Base-by-base conservation (phyloP, 805 yeast genomes). In the Teunomyces panamensis region DNA sequence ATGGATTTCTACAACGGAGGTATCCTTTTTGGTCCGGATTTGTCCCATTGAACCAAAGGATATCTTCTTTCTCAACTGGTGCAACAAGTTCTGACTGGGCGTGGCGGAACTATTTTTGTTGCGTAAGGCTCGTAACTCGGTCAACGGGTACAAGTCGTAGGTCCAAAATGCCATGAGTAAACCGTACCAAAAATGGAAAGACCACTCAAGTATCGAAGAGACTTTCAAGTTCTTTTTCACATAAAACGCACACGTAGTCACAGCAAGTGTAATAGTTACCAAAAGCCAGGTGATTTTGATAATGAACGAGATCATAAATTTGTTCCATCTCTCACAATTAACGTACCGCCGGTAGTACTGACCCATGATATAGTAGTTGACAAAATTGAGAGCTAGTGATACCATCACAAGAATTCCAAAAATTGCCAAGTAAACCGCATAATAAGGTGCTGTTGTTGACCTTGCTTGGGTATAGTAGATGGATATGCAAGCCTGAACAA, bases 301-400 rank as follows among this genome's bases (percentile, higher is more conserved):
- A 41, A 59, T 50, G 45, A 62, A 62, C 5, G 64, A 59, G 45
- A 58, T 59, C 42, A 62, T 62, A 51, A 62, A 62, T 43, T 62
- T 62, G 50, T 62, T 62, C 64, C 64, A 62, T 43, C 49, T 54
- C 35, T 60, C 64, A 3, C 66, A 64, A 42, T 62, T 62, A 36
- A 60, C 66, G 43, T 59, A 62, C 44, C 58, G 57, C n/a, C 51
- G 51, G 49, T 59, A 60, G 49, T 60, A 62, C 44, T 59, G 63
- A 16, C 66, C 66, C 66, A 62, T 60, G 45, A 62, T 60, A 49
- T 60, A 62, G 44, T 62, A 62, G 43, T 62, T 62, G 46, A 57
- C 53, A 47, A 62, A 62, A 51, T 62, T 62, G 35, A 62, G 53
- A 2, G 60, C 58, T 34, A 62, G 53, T 3, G 64, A 59, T 2